Conservation (phyloP, 2,329 filamentous ascomycete species). For the Nemania sp. region DNA sequence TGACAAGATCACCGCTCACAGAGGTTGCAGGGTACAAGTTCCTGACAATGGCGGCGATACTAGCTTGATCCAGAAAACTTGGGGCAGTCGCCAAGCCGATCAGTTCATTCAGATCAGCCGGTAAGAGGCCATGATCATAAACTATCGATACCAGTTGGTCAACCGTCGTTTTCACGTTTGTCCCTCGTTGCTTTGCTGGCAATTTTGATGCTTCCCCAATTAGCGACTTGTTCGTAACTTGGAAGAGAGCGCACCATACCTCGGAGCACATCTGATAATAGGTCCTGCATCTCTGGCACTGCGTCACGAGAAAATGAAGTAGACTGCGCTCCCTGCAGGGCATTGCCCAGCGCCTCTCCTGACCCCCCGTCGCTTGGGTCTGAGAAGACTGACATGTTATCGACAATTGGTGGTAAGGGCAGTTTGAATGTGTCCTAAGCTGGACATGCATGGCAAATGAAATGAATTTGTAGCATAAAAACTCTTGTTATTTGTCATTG, state of each 20-base stretch:
- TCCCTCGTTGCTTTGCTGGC: slow-evolving; percentile 68
- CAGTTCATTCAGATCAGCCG: slow-evolving; percentile 63
- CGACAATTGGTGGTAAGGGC: neutral
- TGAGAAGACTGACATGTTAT: slow-evolving; percentile 16
- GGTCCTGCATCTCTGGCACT: slow-evolving; percentile 25
- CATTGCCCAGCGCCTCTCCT: slow-evolving; percentile 1
- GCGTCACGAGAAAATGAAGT: slow-evolving; percentile 1
- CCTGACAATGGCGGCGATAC: slow-evolving; percentile 68
- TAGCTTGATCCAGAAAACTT: slow-evolving; percentile 76
- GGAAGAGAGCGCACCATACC: slow-evolving; percentile 27
- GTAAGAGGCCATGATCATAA: slow-evolving; percentile 70
- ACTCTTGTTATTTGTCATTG: neutral
- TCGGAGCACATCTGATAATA: slow-evolving; percentile 31
- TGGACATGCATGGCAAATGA: neutral
- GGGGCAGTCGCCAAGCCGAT: slow-evolving; percentile 69
- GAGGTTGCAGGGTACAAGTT: slow-evolving; percentile 75
- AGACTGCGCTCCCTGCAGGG: neutral
- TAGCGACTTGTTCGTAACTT: slow-evolving; percentile 1
- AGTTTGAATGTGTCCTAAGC: neutral
- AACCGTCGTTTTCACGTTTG: slow-evolving; percentile 65
- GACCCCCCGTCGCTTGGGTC: slow-evolving; percentile 1
- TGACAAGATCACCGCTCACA: slow-evolving; percentile 63
- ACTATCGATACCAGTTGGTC: slow-evolving; percentile 65
- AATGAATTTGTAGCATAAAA: neutral
- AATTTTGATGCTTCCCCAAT: slow-evolving; percentile 56